phyloP scores from a whole-genome alignment of 495 filamentous ascomycete species.

The Amphirosellinia nigrospora region DNA sequence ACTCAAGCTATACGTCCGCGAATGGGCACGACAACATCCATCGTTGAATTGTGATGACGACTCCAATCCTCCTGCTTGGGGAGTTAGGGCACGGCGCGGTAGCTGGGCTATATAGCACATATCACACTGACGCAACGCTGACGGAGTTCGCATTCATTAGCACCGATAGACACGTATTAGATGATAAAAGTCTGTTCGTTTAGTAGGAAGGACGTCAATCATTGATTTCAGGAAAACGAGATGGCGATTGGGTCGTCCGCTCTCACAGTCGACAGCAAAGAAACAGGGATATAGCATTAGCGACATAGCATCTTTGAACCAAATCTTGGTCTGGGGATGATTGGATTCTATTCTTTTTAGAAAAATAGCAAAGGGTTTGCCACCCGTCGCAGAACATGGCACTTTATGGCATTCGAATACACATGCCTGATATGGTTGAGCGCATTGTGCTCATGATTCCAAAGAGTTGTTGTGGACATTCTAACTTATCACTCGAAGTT shows the following conservation, averaged over 20 bases:
- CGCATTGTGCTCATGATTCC: not conserved
- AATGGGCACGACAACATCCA: constrained; percentile 85
- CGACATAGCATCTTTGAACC: not conserved
- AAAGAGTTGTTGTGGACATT: not conserved
- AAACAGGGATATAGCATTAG: constrained; percentile 12
- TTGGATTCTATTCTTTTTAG: not conserved
- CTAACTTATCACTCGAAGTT: not conserved
- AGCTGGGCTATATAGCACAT: constrained; percentile 76
- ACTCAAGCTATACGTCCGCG: constrained; percentile 76
- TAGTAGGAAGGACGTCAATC: not conserved
- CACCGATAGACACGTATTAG: constrained; percentile 13
- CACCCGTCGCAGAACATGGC: not conserved
- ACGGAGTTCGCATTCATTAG: constrained; percentile 1
- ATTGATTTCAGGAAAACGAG: not conserved
- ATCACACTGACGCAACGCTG: constrained; percentile 8
- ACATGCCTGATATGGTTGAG: constrained; percentile 5
- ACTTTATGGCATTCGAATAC: not conserved
- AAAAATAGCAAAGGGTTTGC: not conserved
- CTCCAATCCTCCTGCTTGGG: constrained; percentile 66
- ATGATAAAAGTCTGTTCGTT: constrained; percentile 1
- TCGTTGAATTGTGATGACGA: constrained; percentile 61
- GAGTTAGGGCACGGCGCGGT: constrained; percentile 73
- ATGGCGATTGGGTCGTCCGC: not conserved
- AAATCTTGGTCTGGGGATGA: not conserved
- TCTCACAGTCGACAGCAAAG: not conserved